Evolutionary conservation across 495 filamentous ascomycete species (phyloP).

Genomic region (Aspergillus diversus): DNA sequence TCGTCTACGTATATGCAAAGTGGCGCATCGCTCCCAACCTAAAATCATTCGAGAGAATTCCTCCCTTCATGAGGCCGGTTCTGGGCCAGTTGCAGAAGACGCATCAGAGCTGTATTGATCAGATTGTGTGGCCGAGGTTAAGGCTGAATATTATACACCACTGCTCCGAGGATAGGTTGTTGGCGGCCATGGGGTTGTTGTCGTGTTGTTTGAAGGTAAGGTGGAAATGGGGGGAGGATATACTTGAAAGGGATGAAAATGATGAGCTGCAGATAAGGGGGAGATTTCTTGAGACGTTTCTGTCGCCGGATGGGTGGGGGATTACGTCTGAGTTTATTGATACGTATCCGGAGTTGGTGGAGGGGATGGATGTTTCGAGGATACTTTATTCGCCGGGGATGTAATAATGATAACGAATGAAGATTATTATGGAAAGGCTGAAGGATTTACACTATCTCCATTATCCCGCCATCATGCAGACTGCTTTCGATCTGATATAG

Average conservation of each 20-base stretch:
- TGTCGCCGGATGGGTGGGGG: constrained; percentile 21
- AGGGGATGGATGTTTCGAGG: constrained; percentile 21
- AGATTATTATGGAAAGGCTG: too few relatives aligned
- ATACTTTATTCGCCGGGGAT: neutral
- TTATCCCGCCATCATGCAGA: too few relatives aligned
- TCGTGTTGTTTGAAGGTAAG: constrained; percentile 21
- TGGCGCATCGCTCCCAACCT: constrained; percentile 20
- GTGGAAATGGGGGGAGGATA: constrained; percentile 20
- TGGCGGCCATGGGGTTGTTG: constrained; percentile 14
- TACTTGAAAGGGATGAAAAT: constrained; percentile 20
- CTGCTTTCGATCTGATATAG: too few relatives aligned
- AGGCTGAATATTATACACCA: constrained; percentile 16
- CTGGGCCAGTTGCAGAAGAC: constrained; percentile 14
- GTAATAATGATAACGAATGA: neutral
- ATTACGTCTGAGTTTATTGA: constrained; percentile 27
- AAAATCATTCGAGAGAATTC: constrained; percentile 11
- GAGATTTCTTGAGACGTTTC: constrained; percentile 21
- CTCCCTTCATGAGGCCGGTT: constrained; percentile 12
- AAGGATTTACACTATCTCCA: too few relatives aligned
- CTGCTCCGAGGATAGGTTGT: constrained; percentile 7
- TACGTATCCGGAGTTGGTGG: constrained; percentile 22
- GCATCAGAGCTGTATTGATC: constrained; percentile 14
- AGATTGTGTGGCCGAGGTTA: constrained; percentile 24
- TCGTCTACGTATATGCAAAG: constrained; percentile 22
- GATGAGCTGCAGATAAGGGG: constrained; percentile 17